These are phyloP conservation scores for Chaetomium olivaceum DNA, from an alignment of 2,329 filamentous ascomycete genomes.

Conservation along the genomic window DNA sequence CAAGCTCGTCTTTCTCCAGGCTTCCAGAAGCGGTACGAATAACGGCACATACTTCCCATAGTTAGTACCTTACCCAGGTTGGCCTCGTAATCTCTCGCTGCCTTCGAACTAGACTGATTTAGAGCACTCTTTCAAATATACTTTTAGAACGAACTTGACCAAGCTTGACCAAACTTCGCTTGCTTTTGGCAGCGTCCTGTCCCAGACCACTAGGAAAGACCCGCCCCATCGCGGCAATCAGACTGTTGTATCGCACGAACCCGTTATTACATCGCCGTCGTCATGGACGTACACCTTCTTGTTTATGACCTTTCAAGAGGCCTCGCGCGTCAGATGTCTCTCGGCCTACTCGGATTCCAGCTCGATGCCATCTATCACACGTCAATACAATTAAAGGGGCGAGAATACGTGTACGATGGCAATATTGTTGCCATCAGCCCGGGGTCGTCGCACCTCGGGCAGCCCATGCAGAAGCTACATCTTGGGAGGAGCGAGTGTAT, in stretches of 20 bases:
- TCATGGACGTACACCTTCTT: slow-evolving; percentile 75
- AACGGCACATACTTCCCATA: too few species aligned
- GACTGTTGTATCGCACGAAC: background rate
- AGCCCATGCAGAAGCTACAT: slow-evolving; percentile 71
- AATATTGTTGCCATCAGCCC: slow-evolving; percentile 81
- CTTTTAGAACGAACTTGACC: background rate
- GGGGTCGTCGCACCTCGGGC: slow-evolving; percentile 82
- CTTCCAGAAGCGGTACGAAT: slow-evolving; percentile 29
- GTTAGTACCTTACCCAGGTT: background rate
- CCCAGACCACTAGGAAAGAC: background rate
- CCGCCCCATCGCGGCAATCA: too few species aligned
- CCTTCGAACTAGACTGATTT: slow-evolving; percentile 13
- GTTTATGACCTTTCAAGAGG: slow-evolving; percentile 76
- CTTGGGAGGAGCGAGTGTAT: slow-evolving; percentile 69
- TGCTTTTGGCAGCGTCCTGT: background rate
- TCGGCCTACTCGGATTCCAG: slow-evolving; percentile 54
- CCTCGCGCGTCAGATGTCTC: slow-evolving; percentile 56
- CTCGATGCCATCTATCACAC: slow-evolving; percentile 97
- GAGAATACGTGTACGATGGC: slow-evolving; percentile 88
- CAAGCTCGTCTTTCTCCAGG: slow-evolving; percentile 22
- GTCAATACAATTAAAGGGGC: slow-evolving; percentile 77
- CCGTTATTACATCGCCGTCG: background rate
- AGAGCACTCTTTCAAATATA: background rate
- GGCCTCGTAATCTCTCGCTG: slow-evolving; percentile 29
- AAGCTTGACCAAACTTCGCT: background rate